Conservation (phyloP, 2,329 filamentous ascomycete genomes). For the Rutstroemia sp. region DNA sequence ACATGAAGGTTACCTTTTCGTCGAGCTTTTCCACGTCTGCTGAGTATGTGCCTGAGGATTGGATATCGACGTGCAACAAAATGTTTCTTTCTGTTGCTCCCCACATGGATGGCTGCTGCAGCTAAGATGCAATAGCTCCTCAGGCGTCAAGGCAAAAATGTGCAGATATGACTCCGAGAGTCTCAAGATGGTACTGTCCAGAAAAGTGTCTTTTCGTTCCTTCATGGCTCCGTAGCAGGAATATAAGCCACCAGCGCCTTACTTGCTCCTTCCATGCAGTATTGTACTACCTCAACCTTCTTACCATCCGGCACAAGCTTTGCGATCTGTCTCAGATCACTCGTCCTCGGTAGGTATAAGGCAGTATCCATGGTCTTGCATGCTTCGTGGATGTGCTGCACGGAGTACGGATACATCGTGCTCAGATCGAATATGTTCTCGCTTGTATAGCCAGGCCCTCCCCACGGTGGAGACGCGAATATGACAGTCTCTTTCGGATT, state of each 20-base stretch:
- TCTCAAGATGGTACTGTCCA: not conserved
- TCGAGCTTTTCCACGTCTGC: not conserved
- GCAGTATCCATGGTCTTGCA: conserved; percentile 57
- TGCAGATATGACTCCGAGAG: not conserved
- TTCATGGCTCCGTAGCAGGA: conserved; percentile 28
- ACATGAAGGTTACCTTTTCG: not conserved
- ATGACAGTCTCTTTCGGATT: conserved; percentile 37
- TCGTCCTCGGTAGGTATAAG: conserved; percentile 80
- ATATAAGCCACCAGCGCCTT: conserved; percentile 68
- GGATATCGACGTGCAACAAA: conserved; percentile 5
- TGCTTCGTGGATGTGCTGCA: conserved; percentile 53
- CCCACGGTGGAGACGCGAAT: conserved; percentile 71
- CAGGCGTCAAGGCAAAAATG: not conserved
- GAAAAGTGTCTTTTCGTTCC: no score
- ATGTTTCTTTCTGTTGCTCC: not conserved
- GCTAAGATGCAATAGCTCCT: not conserved
- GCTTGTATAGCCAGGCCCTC: conserved; percentile 57
- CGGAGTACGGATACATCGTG: conserved; percentile 81
- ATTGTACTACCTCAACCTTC: conserved; percentile 74
- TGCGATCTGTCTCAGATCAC: conserved; percentile 73
- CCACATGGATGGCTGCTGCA: not conserved
- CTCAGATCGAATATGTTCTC: conserved; percentile 73
- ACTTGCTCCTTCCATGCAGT: conserved; percentile 84
- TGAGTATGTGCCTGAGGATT: conserved; percentile 2
- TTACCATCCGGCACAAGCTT: conserved; percentile 39